Evolutionary conservation across 2,329 filamentous ascomycete species (phyloP).

Genomic region (Cladosporium sphaerospermum): DNA sequence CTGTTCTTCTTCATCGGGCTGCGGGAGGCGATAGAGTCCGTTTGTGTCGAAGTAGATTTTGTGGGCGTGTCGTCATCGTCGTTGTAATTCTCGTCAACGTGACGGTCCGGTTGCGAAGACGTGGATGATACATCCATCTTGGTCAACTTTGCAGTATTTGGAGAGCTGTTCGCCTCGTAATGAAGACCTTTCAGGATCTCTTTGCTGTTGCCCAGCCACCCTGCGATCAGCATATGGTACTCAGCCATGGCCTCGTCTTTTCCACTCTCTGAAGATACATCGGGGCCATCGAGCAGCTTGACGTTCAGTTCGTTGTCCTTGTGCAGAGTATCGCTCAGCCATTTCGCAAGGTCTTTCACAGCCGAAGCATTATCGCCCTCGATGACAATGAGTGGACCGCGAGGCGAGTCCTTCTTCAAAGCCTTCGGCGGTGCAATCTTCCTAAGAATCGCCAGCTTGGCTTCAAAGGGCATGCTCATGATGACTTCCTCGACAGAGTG

Average conservation of each 20-base stretch:
- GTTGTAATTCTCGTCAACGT: conserved; percentile 24
- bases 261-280: conserved; percentile 32
- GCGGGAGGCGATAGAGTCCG: conserved; percentile 19
- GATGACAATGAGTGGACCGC: conserved; percentile 77
- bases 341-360: conserved; percentile 59
- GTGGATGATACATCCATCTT: conserved; percentile 1
- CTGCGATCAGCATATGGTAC: conserved; percentile 54
- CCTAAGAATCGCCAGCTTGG: conserved; percentile 70
- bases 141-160: conserved; percentile 11
- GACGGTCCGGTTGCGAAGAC: neutral
- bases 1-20: conserved; percentile 63
- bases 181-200: conserved; percentile 55
- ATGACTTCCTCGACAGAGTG: conserved; percentile 51
- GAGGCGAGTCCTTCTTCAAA: conserved; percentile 33
- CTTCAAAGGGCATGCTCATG: conserved; percentile 66
- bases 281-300: conserved; percentile 45
- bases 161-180: neutral
- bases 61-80: conserved; percentile 12
- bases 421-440: conserved; percentile 66
- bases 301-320: conserved; percentile 48
- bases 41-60: neutral
- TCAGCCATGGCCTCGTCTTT: conserved; percentile 33
- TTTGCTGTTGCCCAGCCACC: conserved; percentile 70
- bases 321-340: conserved; percentile 51
- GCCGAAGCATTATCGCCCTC: conserved; percentile 66